Conservation (phyloP, 2,329 filamentous ascomycete genomes). For the Aureobasidium sp. region DNA sequence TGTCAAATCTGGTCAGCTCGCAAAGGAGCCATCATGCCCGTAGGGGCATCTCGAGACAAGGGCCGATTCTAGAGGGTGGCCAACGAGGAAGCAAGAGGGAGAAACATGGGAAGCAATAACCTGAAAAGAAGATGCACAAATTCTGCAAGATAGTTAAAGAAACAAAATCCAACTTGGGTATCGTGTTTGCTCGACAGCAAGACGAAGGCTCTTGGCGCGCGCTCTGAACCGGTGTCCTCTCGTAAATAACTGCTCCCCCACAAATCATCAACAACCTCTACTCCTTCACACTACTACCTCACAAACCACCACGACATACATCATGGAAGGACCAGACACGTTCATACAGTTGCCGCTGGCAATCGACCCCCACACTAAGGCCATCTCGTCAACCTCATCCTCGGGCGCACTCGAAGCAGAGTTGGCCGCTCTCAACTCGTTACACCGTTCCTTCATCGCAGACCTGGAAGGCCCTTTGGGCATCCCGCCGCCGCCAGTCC, state of each 20-base stretch:
- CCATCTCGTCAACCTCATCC: constrained; percentile 48
- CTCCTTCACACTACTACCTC: constrained; percentile 32
- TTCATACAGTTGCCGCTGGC: constrained; percentile 78
- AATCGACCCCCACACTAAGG: constrained; percentile 76
- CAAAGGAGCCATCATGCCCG: too few species aligned
- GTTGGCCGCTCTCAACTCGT: constrained; percentile 66
- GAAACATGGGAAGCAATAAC: too few species aligned
- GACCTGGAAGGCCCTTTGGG: constrained; percentile 52
- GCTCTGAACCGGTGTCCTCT: not conserved
- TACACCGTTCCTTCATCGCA: constrained; percentile 65
- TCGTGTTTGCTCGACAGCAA: too few species aligned
- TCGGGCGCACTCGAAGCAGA: constrained; percentile 34
- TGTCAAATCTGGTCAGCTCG: too few species aligned
- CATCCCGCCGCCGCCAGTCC: constrained; percentile 77
- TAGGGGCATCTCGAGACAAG: too few species aligned
- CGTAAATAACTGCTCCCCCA: not conserved
- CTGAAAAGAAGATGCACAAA: too few species aligned
- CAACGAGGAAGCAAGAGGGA: too few species aligned
- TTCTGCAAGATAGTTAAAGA: too few species aligned
- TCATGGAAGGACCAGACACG: constrained; percentile 43
- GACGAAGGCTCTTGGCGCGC: not conserved
- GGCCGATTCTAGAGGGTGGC: too few species aligned
- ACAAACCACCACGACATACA: not conserved
- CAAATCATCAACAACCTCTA: not conserved
- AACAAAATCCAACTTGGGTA: too few species aligned